phyloP scores from a whole-genome alignment of 2,329 filamentous ascomycete species.

The Calonectria multiphialidica region DNA sequence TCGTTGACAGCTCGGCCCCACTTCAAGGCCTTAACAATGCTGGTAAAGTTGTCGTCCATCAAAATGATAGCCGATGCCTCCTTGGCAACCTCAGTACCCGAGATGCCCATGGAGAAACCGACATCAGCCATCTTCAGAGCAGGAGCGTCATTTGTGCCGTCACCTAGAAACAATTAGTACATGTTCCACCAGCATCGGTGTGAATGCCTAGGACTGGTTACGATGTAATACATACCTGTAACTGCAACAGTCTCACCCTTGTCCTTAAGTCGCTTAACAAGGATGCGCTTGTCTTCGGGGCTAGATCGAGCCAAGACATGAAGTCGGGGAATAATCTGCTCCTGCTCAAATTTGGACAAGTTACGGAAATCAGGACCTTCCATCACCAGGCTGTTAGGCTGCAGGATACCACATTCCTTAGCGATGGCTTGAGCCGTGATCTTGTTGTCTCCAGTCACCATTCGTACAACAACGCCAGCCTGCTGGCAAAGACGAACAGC shows the following conservation, averaged over 20 bases:
- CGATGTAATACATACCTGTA: slow-evolving; percentile 58
- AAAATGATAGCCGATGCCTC: slow-evolving; percentile 88
- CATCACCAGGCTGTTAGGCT: slow-evolving; percentile 76
- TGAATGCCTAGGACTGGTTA: not conserved
- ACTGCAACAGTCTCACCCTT: slow-evolving; percentile 84
- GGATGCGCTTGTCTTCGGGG: slow-evolving; percentile 80
- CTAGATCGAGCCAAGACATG: slow-evolving; percentile 81
- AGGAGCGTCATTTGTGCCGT: slow-evolving; percentile 87
- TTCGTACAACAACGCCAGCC: slow-evolving; percentile 83
- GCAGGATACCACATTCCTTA: slow-evolving; percentile 81
- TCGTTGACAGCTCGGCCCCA: slow-evolving; percentile 86
- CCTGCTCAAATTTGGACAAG: slow-evolving; percentile 73
- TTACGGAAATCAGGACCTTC: slow-evolving; percentile 85
- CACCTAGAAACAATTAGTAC: slow-evolving; percentile 52
- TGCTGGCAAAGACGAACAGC: slow-evolving; percentile 80
- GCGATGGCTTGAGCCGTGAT: slow-evolving; percentile 85
- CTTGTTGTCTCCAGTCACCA: slow-evolving; percentile 89
- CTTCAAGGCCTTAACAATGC: slow-evolving; percentile 86
- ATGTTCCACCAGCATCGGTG: not conserved
- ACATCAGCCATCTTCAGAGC: slow-evolving; percentile 86
- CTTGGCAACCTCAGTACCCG: slow-evolving; percentile 86
- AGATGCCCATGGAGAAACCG: slow-evolving; percentile 88
- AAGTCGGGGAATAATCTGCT: slow-evolving; percentile 75
- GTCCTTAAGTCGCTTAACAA: slow-evolving; percentile 79
- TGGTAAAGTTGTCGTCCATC: slow-evolving; percentile 90